These are phyloP conservation scores for Scytalidium sp. DNA, from an alignment of 2,329 filamentous ascomycete species.

Conservation along the genomic window DNA sequence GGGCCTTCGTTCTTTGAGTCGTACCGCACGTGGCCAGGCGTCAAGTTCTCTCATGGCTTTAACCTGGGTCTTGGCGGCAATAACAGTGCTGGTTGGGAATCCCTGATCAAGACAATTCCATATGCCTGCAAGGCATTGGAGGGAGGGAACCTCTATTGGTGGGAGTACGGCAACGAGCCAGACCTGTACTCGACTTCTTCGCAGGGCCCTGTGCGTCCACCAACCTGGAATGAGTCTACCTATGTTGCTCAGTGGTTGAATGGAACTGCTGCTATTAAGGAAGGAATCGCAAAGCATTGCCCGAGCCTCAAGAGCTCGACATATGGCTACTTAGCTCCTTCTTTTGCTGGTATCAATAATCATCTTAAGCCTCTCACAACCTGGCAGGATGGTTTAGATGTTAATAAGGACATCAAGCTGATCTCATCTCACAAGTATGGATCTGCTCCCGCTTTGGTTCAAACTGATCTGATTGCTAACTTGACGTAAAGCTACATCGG, in stretches of 20 bases:
- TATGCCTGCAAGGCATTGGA: slow-evolving; percentile 55
- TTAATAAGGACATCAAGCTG: slow-evolving; percentile 44
- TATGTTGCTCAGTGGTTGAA: slow-evolving; percentile 58
- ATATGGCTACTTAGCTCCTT: slow-evolving; percentile 55
- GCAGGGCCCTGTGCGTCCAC: slow-evolving; percentile 49
- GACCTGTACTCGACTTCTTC: slow-evolving; percentile 54
- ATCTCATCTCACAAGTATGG: slow-evolving; percentile 60
- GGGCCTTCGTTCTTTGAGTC: slow-evolving; percentile 63
- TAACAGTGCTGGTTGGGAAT: slow-evolving; percentile 46
- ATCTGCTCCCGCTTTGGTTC: neutral
- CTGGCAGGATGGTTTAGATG: slow-evolving; percentile 52
- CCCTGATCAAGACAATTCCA: slow-evolving; percentile 51
- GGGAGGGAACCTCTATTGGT: slow-evolving; percentile 48
- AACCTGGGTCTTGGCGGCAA: slow-evolving; percentile 52
- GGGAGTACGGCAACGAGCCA: slow-evolving; percentile 65
- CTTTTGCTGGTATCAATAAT: slow-evolving; percentile 51
- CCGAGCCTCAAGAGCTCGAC: slow-evolving; percentile 39
- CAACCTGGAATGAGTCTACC: slow-evolving; percentile 48
- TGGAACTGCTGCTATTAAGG: slow-evolving; percentile 47
- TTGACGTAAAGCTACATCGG: slow-evolving; percentile 55
- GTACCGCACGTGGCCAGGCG: slow-evolving; percentile 52
- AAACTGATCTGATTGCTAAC: slow-evolving; percentile 1
- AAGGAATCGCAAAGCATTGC: slow-evolving; percentile 43
- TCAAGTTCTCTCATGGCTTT: slow-evolving; percentile 60
- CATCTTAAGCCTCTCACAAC: slow-evolving; percentile 46